phyloP scores from a whole-genome alignment of 306 rosid genomes.

The Carpinus viminea region DNA sequence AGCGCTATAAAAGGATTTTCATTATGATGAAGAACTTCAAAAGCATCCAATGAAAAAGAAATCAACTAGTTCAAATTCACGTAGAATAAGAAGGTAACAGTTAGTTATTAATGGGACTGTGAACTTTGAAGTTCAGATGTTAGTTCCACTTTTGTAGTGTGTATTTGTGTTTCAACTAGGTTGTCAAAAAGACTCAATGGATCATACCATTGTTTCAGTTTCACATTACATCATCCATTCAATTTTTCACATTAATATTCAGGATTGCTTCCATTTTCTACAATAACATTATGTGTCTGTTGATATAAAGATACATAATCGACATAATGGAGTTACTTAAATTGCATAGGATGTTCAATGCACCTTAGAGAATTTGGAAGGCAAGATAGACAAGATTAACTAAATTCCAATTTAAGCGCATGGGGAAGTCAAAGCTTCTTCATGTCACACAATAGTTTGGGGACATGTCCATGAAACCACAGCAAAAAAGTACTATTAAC shows the following conservation, averaged over 20 bases:
- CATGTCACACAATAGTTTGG: conserved; percentile 2
- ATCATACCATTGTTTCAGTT: background rate
- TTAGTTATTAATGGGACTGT: background rate
- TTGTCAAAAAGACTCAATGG: background rate
- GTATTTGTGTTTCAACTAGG: background rate
- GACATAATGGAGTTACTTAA: background rate
- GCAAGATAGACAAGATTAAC: background rate
- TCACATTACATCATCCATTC: background rate
- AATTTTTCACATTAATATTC: background rate
- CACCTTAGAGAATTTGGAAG: background rate
- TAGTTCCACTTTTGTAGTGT: background rate
- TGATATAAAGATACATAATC: background rate
- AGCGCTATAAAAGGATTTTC: background rate
- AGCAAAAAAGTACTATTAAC: conserved; percentile 5
- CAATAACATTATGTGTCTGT: background rate
- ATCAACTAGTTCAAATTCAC: background rate
- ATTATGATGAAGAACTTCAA: background rate
- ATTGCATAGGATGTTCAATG: background rate
- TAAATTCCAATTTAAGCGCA: background rate
- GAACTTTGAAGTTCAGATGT: background rate
- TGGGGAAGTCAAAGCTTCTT: background rate
- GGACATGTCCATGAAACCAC: conserved; percentile 12
- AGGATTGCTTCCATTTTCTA: background rate
- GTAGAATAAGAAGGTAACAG: background rate
- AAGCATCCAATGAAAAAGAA: background rate